Evolutionary conservation across 2,329 filamentous ascomycete genomes (phyloP).

Genomic region (Monosporascus sp.): DNA sequence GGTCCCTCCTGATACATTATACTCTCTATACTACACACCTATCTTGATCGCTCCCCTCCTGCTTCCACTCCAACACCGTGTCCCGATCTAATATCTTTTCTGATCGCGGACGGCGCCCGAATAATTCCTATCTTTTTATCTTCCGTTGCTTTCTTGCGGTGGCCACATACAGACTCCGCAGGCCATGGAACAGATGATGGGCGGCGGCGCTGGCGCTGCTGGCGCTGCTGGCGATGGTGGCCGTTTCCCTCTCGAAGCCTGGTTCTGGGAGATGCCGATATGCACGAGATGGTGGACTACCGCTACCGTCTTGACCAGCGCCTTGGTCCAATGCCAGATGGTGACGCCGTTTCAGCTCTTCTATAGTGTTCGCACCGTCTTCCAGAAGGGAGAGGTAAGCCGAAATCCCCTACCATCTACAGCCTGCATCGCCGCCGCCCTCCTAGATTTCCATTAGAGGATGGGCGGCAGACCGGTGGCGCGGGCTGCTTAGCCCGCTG

Average conservation of each 20-base stretch:
- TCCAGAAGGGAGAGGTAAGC: conserved; percentile 81
- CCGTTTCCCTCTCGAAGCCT: conserved; percentile 80
- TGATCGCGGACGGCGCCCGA: not conserved
- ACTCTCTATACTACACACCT: not conserved
- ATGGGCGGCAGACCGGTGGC: too few species aligned
- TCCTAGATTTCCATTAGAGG: too few species aligned
- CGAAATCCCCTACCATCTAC: not conserved
- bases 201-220: not conserved
- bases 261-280: conserved; percentile 98
- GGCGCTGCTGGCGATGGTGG: conserved; percentile 41
- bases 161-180: not conserved
- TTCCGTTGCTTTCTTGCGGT: not conserved
- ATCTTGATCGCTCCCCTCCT: not conserved
- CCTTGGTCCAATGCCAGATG: conserved; percentile 88
- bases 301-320: conserved; percentile 79
- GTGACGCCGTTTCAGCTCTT: conserved; percentile 93
- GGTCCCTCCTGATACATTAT: too few species aligned
- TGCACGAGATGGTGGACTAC: conserved; percentile 97
- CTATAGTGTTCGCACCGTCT: conserved; percentile 91
- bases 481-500: not conserved
- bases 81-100: too few species aligned
- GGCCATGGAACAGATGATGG: conserved; percentile 53
- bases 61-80: too few species aligned
- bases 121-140: not conserved
- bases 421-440: not conserved